phyloP scores from a whole-genome alignment of 345 rosid species.

The Passiflora organensis region DNA sequence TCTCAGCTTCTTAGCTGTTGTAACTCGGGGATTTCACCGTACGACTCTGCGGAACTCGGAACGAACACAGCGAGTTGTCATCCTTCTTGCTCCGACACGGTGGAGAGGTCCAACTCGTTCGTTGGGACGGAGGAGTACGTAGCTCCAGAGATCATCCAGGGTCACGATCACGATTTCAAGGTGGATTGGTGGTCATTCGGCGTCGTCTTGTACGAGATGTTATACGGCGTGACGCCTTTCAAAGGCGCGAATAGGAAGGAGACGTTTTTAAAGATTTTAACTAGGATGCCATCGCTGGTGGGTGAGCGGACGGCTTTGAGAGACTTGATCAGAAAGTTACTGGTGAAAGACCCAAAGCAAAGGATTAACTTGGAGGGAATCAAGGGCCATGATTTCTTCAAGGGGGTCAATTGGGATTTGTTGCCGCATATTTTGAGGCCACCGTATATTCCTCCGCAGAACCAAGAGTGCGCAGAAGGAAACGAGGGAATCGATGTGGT shows the following conservation, averaged over 20 bases:
- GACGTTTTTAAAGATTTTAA: slow-evolving; percentile 54
- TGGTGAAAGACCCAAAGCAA: slow-evolving; percentile 61
- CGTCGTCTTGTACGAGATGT: slow-evolving; percentile 77
- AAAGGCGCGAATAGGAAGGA: slow-evolving; percentile 62
- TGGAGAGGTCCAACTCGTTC: slow-evolving; percentile 68
- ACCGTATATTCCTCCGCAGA: slow-evolving; percentile 53
- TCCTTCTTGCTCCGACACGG: slow-evolving; percentile 10
- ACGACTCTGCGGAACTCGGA: slow-evolving; percentile 19
- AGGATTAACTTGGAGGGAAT: slow-evolving; percentile 54
- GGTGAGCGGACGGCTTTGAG: slow-evolving; percentile 75
- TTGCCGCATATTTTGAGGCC: slow-evolving; percentile 49
- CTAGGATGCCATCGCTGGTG: slow-evolving; percentile 43
- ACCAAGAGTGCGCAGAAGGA: slow-evolving; percentile 21
- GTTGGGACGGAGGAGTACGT: slow-evolving; percentile 93
- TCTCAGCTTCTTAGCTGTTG: slow-evolving; percentile 31
- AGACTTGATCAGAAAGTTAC: slow-evolving; percentile 49
- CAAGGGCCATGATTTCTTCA: slow-evolving; percentile 66
- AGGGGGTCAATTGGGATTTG: slow-evolving; percentile 54
- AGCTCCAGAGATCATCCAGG: slow-evolving; percentile 73
- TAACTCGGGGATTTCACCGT: slow-evolving; percentile 41
- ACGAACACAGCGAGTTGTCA: neutral
- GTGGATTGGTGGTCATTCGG: slow-evolving; percentile 97
- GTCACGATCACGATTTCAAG: slow-evolving; percentile 72
- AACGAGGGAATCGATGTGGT: slow-evolving; percentile 48
- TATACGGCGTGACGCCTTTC: slow-evolving; percentile 81